Evolutionary conservation across 768 basidiomycete genomes (phyloP).

Genomic region (Chalciporus piperatus): DNA sequence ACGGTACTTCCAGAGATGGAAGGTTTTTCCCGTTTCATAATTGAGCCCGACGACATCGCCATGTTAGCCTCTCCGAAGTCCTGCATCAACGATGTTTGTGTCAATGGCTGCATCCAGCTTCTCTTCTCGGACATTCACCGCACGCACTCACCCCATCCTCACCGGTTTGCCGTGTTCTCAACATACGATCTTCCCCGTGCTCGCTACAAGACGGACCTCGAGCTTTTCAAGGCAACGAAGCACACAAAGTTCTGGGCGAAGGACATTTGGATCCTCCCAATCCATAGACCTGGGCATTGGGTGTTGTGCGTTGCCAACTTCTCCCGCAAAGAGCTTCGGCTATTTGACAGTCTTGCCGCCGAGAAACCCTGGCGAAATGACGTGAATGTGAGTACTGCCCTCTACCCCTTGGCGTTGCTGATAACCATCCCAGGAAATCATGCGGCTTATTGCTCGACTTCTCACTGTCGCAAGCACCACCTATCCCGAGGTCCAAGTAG

Average conservation of each 20-base stretch:
- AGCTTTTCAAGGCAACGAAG: constrained; percentile 18
- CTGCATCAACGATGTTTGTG: constrained; percentile 1
- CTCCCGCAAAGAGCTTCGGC: constrained; percentile 7
- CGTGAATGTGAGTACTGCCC: background rate
- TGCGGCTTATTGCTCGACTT: background rate
- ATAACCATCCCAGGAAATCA: background rate
- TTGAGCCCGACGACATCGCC: too few species aligned
- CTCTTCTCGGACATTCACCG: background rate
- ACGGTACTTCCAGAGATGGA: too few species aligned
- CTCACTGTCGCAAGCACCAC: background rate
- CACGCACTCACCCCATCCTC: background rate
- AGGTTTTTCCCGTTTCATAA: too few species aligned
- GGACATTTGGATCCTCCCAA: constrained; percentile 34
- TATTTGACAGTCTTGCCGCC: constrained; percentile 34
- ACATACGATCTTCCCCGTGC: background rate
- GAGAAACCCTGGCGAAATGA: background rate
- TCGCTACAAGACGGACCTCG: too few species aligned
- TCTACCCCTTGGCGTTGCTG: too few species aligned
- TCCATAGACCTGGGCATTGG: constrained; percentile 35
- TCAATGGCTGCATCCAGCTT: constrained; percentile 4
- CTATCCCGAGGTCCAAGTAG: background rate
- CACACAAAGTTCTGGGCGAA: constrained; percentile 28
- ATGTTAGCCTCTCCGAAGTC: too few species aligned
- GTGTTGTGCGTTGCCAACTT: constrained; percentile 25
- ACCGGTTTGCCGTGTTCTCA: constrained; percentile 5